Conservation (phyloP, 257 asterid species). For the Solanum pennellii region DNA sequence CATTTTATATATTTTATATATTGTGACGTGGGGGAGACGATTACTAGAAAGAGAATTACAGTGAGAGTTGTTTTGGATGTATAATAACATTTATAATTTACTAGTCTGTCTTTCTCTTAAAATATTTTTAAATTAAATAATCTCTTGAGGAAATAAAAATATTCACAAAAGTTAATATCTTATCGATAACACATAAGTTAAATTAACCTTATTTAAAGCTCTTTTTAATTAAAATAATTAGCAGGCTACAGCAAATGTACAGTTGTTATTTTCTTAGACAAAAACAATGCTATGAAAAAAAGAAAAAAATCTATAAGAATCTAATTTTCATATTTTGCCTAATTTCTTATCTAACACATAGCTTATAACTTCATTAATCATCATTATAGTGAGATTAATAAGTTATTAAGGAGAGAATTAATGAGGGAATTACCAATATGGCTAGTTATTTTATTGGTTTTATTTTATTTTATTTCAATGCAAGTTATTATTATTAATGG, state of each 20-base stretch:
- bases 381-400: background rate
- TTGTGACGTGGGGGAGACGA: background rate
- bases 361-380: background rate
- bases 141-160: background rate
- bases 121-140: background rate
- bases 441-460: background rate
- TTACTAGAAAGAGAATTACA: background rate
- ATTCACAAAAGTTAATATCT: background rate
- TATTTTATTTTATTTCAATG: background rate
- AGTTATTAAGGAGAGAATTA: background rate
- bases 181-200: background rate
- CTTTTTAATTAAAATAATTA: background rate
- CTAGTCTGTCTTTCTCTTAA: background rate
- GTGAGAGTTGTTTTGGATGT: background rate
- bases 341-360: background rate
- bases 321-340: background rate
- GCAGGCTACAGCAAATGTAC: background rate
- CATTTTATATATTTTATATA: too few species aligned
- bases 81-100: background rate
- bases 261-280: background rate
- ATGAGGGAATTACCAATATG: background rate
- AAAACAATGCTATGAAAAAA: background rate
- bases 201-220: background rate
- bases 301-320: background rate
- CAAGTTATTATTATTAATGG: constrained; percentile 1